Evolutionary conservation across 2,329 filamentous ascomycete genomes (phyloP), one percentile per base, ranked within the genome.

Genomic region (Harringtonia aguacate): DNA sequence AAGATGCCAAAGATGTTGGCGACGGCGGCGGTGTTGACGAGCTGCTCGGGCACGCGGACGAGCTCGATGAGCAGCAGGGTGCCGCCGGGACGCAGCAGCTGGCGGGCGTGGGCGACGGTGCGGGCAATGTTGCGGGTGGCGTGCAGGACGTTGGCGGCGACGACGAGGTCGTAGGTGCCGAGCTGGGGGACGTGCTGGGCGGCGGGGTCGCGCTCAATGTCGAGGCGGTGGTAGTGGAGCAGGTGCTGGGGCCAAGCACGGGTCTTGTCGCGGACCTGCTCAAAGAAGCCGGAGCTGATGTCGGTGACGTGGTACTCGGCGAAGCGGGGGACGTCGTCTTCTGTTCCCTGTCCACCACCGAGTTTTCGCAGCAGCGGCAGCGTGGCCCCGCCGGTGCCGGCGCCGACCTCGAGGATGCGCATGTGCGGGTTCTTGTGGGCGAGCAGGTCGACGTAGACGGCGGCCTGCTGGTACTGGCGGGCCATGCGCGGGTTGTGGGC

Each of bases 301-400:
- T 70, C 66, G 0, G 68, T 70, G 50, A 58, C 70, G 4, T 61
- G 63, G 48, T 69, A 72, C 12, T 39, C 36, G 2, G 28, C 15
- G 18, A 52, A 43, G n/a, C 45, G 44, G 4, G 46, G 27, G 14
- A 38, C 40, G 3, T 36, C 43, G 36, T 42, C 41, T 22, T 17
- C 43, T 8, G 30, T 34, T 4, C 48, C 34, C 17, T 17, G 36
- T 28, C 36, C 17, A 29, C 28, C 21, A 2, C 46, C 49, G 12
- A 52, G 48, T 3, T 45, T 34, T 3, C 45, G 46, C 17, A 58
- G 28, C 36, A 53, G 31, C 2, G 47, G 39, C n/a, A 50, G 45
- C 9, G 58, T 60, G 10, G 56, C 53, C 9, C 54, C 53, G 15
- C 58, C 56, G 1, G 54, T 61, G 24, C 57, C 59, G 18, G 54